These are phyloP conservation scores for Fusarium sp. DNA, from an alignment of 2,329 filamentous ascomycete species.

Conservation along the genomic window DNA sequence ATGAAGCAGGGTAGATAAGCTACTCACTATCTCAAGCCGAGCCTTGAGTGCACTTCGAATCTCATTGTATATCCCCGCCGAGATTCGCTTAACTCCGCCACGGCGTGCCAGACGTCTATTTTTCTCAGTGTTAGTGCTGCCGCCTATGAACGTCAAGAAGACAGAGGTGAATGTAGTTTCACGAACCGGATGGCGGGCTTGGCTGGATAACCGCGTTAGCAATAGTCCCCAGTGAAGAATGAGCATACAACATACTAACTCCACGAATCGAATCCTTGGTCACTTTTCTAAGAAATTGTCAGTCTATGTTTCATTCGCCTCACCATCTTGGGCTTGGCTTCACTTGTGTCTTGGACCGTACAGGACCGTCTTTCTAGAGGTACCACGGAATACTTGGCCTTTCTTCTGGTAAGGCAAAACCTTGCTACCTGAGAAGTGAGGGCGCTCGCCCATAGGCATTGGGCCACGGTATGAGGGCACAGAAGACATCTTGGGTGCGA, in stretches of 20 bases:
- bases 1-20: background rate
- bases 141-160: background rate
- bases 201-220: conserved; percentile 50
- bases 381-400: background rate
- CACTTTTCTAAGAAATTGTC: conserved; percentile 55
- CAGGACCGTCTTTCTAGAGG: conserved; percentile 37
- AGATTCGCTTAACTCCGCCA: conserved; percentile 82
- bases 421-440: background rate
- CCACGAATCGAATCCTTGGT: conserved; percentile 60
- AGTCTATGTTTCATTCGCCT: background rate
- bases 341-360: conserved; percentile 43
- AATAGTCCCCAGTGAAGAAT: background rate
- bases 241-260: conserved; percentile 57
- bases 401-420: background rate
- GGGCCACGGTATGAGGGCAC: conserved; percentile 45
- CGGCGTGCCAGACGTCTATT: conserved; percentile 76
- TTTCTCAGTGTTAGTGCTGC: conserved; percentile 9
- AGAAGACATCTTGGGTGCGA: background rate
- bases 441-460: conserved; percentile 31
- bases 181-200: conserved; percentile 65
- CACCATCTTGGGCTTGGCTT: background rate
- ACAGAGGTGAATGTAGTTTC: background rate
- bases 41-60: conserved; percentile 62
- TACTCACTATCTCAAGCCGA: conserved; percentile 60
- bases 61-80: conserved; percentile 71